Evolutionary conservation across 257 asterid species (phyloP).

Genomic region (Solanum sitiens): DNA sequence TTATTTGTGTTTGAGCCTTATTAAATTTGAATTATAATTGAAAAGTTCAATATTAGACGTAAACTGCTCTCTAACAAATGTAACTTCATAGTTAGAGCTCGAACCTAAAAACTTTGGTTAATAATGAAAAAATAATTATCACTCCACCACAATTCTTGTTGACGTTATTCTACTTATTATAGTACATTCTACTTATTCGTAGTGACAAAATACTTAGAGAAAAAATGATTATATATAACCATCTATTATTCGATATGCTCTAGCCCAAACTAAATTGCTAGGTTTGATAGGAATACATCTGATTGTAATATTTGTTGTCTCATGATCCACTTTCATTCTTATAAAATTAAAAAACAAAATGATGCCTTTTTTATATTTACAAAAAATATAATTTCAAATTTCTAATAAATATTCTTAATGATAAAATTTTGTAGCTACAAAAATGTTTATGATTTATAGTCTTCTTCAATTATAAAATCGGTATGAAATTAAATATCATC

Average conservation of each 20-base stretch:
- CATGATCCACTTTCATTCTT: too few species aligned
- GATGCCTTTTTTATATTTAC: too few species aligned
- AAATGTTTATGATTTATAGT: neutral
- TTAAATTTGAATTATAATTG: too few species aligned
- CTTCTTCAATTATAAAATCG: neutral
- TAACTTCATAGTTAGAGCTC: too few species aligned
- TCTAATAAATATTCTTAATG: neutral
- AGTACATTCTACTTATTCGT: neutral
- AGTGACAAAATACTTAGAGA: neutral
- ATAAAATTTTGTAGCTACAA: neutral
- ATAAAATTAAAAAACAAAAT: too few species aligned
- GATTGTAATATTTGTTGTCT: too few species aligned
- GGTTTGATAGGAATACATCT: neutral
- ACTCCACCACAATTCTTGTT: too few species aligned
- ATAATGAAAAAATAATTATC: neutral
- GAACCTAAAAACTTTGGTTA: too few species aligned
- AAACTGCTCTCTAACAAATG: too few species aligned
- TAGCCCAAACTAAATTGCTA: neutral
- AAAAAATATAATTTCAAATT: neutral
- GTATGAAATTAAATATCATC: neutral
- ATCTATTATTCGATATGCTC: neutral
- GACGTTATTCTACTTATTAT: neutral
- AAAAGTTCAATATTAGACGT: too few species aligned
- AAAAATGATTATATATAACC: neutral
- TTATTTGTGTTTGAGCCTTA: neutral